Percentiles rank a stretch among this genome's conserved stretches.
These are phyloP conservation scores for Glomus cerebriforme DNA, from an alignment of 192 early-diverging fungal species.

Conservation along the genomic window DNA sequence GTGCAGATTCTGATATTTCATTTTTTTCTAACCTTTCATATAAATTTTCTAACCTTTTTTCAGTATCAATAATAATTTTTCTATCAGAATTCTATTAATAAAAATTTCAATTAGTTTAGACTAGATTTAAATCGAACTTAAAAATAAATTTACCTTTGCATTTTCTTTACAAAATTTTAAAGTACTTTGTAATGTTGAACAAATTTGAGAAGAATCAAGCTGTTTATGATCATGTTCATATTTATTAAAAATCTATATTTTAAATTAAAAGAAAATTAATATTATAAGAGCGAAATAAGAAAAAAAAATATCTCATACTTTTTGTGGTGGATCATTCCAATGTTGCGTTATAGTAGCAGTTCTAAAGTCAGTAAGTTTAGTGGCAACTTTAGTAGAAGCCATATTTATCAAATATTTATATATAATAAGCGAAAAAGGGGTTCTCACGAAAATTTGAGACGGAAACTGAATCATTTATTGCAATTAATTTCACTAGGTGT, in stretches of 20 bases:
- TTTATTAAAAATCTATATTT: constrained; percentile 32
- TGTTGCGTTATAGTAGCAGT: constrained; percentile 51
- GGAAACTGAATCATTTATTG: too few species aligned
- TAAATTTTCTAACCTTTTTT: constrained; percentile 38
- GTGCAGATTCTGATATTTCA: constrained; percentile 37
- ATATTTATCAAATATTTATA: too few species aligned
- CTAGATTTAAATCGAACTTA: background rate
- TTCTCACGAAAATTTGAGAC: too few species aligned
- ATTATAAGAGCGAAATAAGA: constrained; percentile 1
- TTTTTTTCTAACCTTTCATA: constrained; percentile 42
- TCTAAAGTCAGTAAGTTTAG: constrained; percentile 40
- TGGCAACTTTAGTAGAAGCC: background rate
- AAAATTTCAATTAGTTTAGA: background rate
- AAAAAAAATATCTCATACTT: constrained; percentile 37
- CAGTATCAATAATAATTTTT: constrained; percentile 44
- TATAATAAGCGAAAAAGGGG: too few species aligned
- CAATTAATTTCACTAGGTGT: too few species aligned
- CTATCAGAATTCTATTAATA: constrained; percentile 39
- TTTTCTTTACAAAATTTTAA: constrained; percentile 11
- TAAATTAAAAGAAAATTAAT: background rate
- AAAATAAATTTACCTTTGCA: constrained; percentile 4
- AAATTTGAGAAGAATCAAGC: constrained; percentile 22
- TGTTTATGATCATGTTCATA: background rate
- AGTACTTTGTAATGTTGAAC: background rate
- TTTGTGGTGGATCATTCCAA: constrained; percentile 57